These are phyloP conservation scores for Gonapodya prolifera DNA, from an alignment of 192 early-diverging fungal genomes.

Conservation along the genomic window DNA sequence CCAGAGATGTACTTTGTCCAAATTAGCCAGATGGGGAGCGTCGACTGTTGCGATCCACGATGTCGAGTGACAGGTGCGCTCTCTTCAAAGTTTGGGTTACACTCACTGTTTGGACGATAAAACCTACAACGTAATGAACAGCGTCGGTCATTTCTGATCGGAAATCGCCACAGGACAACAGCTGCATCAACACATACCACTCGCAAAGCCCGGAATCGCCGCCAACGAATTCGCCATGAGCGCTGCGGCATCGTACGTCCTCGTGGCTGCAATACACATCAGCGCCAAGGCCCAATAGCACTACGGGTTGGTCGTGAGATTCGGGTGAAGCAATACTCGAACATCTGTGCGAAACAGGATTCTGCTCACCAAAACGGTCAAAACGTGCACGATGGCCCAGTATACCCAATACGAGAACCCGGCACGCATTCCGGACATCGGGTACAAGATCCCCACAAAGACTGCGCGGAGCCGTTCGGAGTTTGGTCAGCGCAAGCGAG, in stretches of 20 bases:
- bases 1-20: neutral
- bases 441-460: neutral
- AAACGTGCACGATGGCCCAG: neutral
- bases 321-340: neutral
- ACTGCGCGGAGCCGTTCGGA: neutral
- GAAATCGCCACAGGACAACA: neutral
- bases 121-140: neutral
- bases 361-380: neutral
- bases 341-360: neutral
- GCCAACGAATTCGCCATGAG: neutral
- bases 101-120: neutral
- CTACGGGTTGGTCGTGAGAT: neutral
- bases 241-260: neutral
- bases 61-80: no score
- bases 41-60: neutral
- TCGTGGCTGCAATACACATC: neutral
- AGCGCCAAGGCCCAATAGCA: neutral
- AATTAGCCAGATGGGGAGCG: neutral
- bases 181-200: neutral
- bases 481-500: neutral
- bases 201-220: neutral
- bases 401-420: neutral
- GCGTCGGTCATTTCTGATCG: neutral
- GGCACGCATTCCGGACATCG: neutral
- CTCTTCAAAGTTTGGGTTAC: no score